phyloP scores from a whole-genome alignment of 768 basidiomycete genomes.

The Kwoniella sp. region DNA sequence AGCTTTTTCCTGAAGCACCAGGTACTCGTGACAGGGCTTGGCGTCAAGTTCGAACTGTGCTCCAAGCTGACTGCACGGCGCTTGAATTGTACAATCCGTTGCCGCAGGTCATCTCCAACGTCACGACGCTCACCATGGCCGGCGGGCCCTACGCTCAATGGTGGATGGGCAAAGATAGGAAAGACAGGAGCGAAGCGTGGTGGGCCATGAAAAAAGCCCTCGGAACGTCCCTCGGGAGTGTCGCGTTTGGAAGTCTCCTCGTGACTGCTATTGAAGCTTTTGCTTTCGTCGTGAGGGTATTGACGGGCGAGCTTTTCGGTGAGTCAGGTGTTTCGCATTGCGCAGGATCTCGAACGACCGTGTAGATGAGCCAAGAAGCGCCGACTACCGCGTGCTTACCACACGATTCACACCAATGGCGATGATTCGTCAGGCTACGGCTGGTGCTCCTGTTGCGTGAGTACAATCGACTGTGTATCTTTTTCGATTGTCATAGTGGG shows the following conservation, averaged over 20 bases:
- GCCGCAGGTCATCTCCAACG: slow-evolving; percentile 9
- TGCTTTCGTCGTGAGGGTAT: not conserved
- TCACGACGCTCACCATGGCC: slow-evolving; percentile 5
- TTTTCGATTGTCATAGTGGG: not conserved
- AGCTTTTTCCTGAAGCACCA: not conserved
- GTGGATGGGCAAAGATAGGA: slow-evolving; percentile 7
- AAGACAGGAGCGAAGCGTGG: slow-evolving; percentile 3
- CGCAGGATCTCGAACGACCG: not conserved
- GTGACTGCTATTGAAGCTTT: slow-evolving; percentile 7
- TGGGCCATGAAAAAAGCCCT: slow-evolving; percentile 16
- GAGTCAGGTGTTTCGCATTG: not conserved
- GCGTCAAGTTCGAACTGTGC: not conserved
- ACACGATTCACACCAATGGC: too few species aligned
- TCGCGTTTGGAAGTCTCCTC: slow-evolving; percentile 15
- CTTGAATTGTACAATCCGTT: not conserved
- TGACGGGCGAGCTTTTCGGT: slow-evolving; percentile 5
- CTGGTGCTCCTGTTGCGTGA: slow-evolving; percentile 4
- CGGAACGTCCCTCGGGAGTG: slow-evolving; percentile 5
- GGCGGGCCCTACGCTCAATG: slow-evolving; percentile 15
- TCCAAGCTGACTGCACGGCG: too few species aligned
- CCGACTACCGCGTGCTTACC: too few species aligned
- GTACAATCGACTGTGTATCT: not conserved
- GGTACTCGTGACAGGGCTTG: not conserved
- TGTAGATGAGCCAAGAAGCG: not conserved
- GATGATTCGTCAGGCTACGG: slow-evolving; percentile 1